These are phyloP conservation scores for Neurospora sp. DNA, from an alignment of 495 filamentous ascomycete genomes.

Conservation along the genomic window DNA sequence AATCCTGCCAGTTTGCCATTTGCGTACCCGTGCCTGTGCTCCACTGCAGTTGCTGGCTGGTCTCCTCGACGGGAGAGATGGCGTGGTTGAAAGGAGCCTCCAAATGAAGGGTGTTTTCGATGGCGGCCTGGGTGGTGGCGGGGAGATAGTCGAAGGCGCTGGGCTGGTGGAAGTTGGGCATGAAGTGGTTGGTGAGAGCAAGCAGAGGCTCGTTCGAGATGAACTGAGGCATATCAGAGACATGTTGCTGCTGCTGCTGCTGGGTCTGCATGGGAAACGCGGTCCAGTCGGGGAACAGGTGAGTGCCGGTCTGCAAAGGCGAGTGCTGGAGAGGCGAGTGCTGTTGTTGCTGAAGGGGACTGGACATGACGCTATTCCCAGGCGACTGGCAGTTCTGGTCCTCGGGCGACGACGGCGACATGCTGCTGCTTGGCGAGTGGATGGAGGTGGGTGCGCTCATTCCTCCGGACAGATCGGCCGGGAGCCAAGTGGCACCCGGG, in stretches of 20 bases:
- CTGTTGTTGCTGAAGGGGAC: slow-evolving; percentile 28
- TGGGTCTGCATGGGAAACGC: slow-evolving; percentile 43
- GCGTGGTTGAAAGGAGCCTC: slow-evolving; percentile 47
- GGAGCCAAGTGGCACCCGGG: slow-evolving; percentile 33
- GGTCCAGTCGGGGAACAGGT: slow-evolving; percentile 39
- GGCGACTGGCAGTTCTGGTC: slow-evolving; percentile 38
- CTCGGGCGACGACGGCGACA: slow-evolving; percentile 33
- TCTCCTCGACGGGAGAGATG: slow-evolving; percentile 53
- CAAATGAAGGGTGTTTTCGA: slow-evolving; percentile 54
- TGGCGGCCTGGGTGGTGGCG: slow-evolving; percentile 52
- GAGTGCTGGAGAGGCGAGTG: slow-evolving; percentile 24
- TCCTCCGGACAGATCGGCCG: slow-evolving; percentile 32
- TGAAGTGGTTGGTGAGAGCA: slow-evolving; percentile 34
- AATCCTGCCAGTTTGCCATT: slow-evolving; percentile 64
- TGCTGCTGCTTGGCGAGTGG: slow-evolving; percentile 30
- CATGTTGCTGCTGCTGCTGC: slow-evolving; percentile 32
- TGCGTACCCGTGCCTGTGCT: slow-evolving; percentile 17
- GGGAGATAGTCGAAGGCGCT: slow-evolving; percentile 61
- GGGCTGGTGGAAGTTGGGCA: slow-evolving; percentile 36
- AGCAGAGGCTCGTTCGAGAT: slow-evolving; percentile 41
- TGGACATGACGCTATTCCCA: slow-evolving; percentile 27
- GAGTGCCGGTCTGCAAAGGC: slow-evolving; percentile 33
- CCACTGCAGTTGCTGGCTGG: slow-evolving; percentile 54
- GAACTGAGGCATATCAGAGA: slow-evolving; percentile 41
- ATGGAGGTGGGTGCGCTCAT: slow-evolving; percentile 22